These are phyloP conservation scores for Coriaria nepalensis DNA, from an alignment of 306 rosid species.

Conservation along the genomic window DNA sequence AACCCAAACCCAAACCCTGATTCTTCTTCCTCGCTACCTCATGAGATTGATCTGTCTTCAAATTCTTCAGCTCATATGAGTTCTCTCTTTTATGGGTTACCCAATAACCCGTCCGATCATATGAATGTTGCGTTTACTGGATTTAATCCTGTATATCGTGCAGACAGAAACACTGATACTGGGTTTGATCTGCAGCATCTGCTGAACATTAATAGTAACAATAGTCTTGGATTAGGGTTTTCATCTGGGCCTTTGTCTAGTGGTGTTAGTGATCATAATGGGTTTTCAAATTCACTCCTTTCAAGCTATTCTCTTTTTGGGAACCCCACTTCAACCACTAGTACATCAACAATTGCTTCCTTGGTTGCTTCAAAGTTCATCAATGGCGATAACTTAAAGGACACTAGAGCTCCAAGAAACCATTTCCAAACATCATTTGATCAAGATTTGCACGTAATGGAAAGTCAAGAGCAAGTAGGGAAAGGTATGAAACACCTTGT, in stretches of 20 bases:
- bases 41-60: slow-evolving; percentile 23
- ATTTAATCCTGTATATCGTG: slow-evolving; percentile 17
- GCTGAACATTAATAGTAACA: slow-evolving; percentile 20
- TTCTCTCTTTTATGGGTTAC: slow-evolving; percentile 46
- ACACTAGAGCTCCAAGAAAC: slow-evolving; percentile 14
- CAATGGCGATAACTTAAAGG: slow-evolving; percentile 25
- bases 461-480: slow-evolving; percentile 8
- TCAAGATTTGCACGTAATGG: slow-evolving; percentile 22
- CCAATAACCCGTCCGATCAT: slow-evolving; percentile 25
- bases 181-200: slow-evolving; percentile 31
- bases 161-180: slow-evolving; percentile 11
- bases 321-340: slow-evolving; percentile 17
- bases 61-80: slow-evolving; percentile 19
- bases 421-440: slow-evolving; percentile 38
- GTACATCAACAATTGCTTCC: slow-evolving; percentile 44
- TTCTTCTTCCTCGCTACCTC: slow-evolving; percentile 22
- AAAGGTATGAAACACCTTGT: slow-evolving; percentile 25
- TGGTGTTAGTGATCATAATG: slow-evolving; percentile 20
- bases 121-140: slow-evolving; percentile 33
- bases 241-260: slow-evolving; percentile 23
- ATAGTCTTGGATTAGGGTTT: slow-evolving; percentile 41
- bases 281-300: slow-evolving; percentile 26
- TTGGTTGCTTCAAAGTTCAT: slow-evolving; percentile 39
- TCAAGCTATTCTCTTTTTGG: slow-evolving; percentile 43
- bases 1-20: slow-evolving; percentile 21